Evolutionary conservation across 2,329 filamentous ascomycete genomes (phyloP).

Genomic region (Neocucurbitaria cava): DNA sequence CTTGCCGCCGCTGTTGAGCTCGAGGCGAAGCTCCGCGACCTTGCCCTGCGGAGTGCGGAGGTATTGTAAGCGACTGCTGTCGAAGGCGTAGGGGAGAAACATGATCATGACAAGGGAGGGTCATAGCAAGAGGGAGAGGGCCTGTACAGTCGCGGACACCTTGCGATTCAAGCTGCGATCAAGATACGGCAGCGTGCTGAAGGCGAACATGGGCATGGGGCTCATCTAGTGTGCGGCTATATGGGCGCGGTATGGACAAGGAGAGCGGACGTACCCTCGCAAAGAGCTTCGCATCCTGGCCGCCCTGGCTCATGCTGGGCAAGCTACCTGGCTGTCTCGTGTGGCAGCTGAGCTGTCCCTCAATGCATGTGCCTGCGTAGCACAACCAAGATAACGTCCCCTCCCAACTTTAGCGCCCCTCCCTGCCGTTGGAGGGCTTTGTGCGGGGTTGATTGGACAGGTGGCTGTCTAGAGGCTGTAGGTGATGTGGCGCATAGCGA

Average conservation of each 20-base stretch:
- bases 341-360: conserved; percentile 21
- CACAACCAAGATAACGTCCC: conserved; percentile 29
- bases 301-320: conserved; percentile 67
- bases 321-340: conserved; percentile 34
- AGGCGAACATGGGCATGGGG: conserved; percentile 8
- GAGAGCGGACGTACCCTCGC: conserved; percentile 75
- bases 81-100: conserved; percentile 49
- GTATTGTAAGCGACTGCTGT: conserved; percentile 59
- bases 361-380: conserved; percentile 44
- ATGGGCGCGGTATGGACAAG: conserved; percentile 25
- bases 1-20: conserved; percentile 91
- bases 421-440: conserved; percentile 14
- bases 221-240: conserved; percentile 6
- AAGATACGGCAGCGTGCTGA: conserved; percentile 3
- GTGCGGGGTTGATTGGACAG: conserved; percentile 21
- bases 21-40: conserved; percentile 93
- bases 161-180: conserved; percentile 4
- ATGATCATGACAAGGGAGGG: conserved; percentile 35
- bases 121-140: conserved; percentile 1
- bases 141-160: conserved; percentile 1
- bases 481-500: conserved; percentile 28
- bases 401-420: conserved; percentile 39
- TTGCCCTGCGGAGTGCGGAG: conserved; percentile 78
- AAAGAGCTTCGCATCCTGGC: conserved; percentile 99
- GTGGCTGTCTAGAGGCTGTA: conserved; percentile 14